These are phyloP conservation scores for Linnemannia exigua DNA, from an alignment of 192 early-diverging fungal genomes.

Conservation along the genomic window DNA sequence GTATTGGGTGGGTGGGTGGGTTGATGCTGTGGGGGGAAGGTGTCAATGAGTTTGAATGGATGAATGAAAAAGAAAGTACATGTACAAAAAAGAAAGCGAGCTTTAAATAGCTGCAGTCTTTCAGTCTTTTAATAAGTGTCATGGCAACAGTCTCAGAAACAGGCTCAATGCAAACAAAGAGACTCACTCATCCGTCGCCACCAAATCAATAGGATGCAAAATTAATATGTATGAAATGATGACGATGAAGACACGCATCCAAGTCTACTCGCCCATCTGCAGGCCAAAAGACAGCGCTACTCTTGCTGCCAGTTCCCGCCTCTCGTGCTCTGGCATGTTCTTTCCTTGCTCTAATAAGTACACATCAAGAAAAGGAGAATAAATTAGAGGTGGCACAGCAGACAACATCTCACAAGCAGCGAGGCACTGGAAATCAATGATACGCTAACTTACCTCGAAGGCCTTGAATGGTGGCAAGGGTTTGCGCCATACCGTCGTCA, in stretches of 20 bases:
- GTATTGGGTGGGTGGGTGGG: not conserved
- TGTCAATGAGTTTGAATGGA: not conserved
- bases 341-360: conserved; percentile 63
- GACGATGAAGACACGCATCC: not conserved
- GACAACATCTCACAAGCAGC: not conserved
- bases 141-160: too few relatives aligned
- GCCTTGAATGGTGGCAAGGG: conserved; percentile 61
- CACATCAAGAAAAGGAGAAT: not conserved
- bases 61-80: too few relatives aligned
- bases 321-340: conserved; percentile 65
- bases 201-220: too few relatives aligned
- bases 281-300: conserved; percentile 70
- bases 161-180: too few relatives aligned
- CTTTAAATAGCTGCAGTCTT: not conserved
- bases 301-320: conserved; percentile 66
- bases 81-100: not conserved
- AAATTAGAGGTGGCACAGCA: not conserved
- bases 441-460: conserved; percentile 59
- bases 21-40: not conserved
- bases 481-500: conserved; percentile 67
- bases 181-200: too few relatives aligned
- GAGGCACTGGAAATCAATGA: not conserved
- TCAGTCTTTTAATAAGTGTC: not conserved
- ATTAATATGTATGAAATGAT: too few relatives aligned
- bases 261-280: conserved; percentile 42